A percentile compares a stretch with the other conserved stretches of the same genome.
Evolutionary conservation across 176 grass and related monocot species (phyloP).

Genomic region (Raddia distichophylla): DNA sequence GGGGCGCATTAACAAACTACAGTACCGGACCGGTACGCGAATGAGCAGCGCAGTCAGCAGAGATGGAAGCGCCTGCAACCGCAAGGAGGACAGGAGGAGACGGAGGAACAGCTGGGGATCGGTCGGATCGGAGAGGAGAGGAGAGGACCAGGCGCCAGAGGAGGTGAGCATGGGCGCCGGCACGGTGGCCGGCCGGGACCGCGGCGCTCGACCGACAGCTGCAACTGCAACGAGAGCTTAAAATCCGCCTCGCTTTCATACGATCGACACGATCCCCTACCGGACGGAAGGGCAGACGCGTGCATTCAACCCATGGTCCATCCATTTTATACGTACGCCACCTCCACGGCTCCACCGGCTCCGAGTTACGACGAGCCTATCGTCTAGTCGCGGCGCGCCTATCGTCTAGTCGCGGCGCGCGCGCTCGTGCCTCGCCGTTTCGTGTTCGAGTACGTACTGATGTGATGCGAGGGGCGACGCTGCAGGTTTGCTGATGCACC

Average conservation of each 20-base stretch:
- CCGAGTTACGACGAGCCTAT: too few species aligned
- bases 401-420: neutral
- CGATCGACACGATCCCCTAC: neutral
- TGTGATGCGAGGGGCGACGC: neutral
- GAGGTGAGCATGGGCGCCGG: neutral
- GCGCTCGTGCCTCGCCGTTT: neutral
- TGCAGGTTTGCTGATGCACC: neutral
- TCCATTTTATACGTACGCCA: constrained; percentile 31
- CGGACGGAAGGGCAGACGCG: neutral
- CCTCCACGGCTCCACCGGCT: neutral
- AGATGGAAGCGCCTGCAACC: neutral
- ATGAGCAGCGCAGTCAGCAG: neutral
- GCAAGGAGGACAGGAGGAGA: neutral
- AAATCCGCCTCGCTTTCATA: constrained; percentile 6
- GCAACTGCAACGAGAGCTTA: constrained; percentile 23
- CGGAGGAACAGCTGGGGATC: neutral
- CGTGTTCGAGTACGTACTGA: too few species aligned
- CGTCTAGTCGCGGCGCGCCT: too few species aligned
- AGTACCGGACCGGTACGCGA: neutral
- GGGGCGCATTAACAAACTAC: neutral
- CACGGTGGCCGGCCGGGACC: neutral
- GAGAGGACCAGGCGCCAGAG: too few species aligned
- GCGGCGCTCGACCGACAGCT: neutral
- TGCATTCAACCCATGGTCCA: neutral
- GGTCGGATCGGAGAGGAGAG: too few species aligned